Evolutionary conservation across 2,329 filamentous ascomycete species (phyloP).

Genomic region (Fusarium domesticum): DNA sequence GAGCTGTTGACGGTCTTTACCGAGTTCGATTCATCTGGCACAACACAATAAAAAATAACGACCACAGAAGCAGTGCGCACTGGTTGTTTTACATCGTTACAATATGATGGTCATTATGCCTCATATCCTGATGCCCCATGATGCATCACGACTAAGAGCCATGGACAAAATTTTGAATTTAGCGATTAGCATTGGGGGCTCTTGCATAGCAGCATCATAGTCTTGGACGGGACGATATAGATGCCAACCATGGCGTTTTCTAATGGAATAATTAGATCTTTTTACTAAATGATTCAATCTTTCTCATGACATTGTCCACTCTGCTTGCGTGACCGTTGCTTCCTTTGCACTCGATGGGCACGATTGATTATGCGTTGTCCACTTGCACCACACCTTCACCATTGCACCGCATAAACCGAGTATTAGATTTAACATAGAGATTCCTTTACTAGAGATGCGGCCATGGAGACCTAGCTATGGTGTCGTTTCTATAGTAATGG

Average conservation of each 20-base stretch:
- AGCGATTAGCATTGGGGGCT: background rate
- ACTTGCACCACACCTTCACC: too few relatives aligned
- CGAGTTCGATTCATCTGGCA: slow-evolving; percentile 5
- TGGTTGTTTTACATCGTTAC: slow-evolving; percentile 16
- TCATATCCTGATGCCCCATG: slow-evolving; percentile 12
- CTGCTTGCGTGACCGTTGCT: background rate
- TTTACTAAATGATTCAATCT: background rate
- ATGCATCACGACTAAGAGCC: slow-evolving; percentile 6
- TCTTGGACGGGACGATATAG: background rate
- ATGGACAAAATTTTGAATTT: background rate
- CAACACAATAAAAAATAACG: slow-evolving; percentile 8
- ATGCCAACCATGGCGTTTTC: background rate
- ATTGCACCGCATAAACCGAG: too few relatives aligned
- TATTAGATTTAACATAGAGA: too few relatives aligned
- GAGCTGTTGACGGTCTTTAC: slow-evolving; percentile 1
- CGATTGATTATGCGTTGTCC: too few relatives aligned
- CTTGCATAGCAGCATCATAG: background rate
- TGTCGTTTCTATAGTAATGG: too few relatives aligned
- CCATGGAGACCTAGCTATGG: too few relatives aligned
- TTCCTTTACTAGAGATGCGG: too few relatives aligned
- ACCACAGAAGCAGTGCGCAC: slow-evolving; percentile 28
- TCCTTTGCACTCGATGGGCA: too few relatives aligned
- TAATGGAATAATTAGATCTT: background rate
- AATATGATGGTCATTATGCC: slow-evolving; percentile 5
- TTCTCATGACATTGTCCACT: background rate